A percentile compares a stretch with the other conserved stretches of the same genome.
Conservation (phyloP, 805 yeast species). For the Kregervanrija delftensis region DNA sequence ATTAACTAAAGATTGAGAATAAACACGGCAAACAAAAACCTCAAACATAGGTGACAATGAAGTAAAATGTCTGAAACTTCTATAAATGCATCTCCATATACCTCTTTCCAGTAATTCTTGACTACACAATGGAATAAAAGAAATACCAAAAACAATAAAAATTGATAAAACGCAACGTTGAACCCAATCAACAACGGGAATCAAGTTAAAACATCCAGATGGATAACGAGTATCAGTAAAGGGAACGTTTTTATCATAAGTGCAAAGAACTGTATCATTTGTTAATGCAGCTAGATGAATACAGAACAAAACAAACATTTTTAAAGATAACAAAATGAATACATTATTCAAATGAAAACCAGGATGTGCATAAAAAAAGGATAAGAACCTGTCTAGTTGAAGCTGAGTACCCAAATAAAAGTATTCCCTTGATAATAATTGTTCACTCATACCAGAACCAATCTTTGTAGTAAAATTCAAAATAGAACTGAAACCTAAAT, state of each 20-base stretch:
- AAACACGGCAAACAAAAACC: constrained; percentile 70
- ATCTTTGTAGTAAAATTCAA: constrained; percentile 77
- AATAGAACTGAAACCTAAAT: constrained; percentile 77
- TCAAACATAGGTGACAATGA: constrained; percentile 76
- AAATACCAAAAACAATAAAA: constrained; percentile 64
- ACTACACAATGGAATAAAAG: constrained; percentile 68
- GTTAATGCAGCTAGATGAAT: constrained; percentile 60
- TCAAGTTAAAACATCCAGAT: constrained; percentile 61
- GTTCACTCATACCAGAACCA: constrained; percentile 91
- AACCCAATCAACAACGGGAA: constrained; percentile 70
- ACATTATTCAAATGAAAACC: constrained; percentile 80
- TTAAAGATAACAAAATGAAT: constrained; percentile 62
- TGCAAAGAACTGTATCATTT: constrained; percentile 54
- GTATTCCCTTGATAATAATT: constrained; percentile 75
- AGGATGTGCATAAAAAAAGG: constrained; percentile 81
- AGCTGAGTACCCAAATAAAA: constrained; percentile 71
- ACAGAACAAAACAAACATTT: constrained; percentile 51
- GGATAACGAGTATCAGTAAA: constrained; percentile 59
- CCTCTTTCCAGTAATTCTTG: constrained; percentile 78
- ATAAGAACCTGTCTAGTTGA: constrained; percentile 69
- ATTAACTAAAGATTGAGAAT: constrained; percentile 60
- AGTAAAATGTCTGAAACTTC: constrained; percentile 58
- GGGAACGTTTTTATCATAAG: constrained; percentile 50
- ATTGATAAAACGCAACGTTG: constrained; percentile 68
- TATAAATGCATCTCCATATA: constrained; percentile 55